Percentiles rank a stretch among this genome's conserved stretches.
Evolutionary conservation across 2,329 filamentous ascomycete species (phyloP).

Genomic region (Botrytis cinerea): DNA sequence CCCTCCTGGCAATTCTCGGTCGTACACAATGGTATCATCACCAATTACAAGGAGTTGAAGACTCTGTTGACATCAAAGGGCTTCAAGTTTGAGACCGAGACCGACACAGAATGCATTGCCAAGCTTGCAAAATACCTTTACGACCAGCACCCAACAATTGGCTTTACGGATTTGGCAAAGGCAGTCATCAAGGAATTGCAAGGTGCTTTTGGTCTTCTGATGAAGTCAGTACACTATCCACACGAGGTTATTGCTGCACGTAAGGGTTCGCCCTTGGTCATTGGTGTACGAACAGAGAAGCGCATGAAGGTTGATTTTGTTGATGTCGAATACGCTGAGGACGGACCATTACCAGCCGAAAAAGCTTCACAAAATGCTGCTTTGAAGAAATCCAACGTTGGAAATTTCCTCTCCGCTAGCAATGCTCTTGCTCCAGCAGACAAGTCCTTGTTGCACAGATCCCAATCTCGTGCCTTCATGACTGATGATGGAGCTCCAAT

Average conservation of each 20-base stretch:
- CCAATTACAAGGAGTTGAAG: constrained; percentile 99
- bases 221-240: constrained; percentile 98
- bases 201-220: constrained; percentile 92
- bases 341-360: constrained; percentile 82
- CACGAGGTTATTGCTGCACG: constrained; percentile 97
- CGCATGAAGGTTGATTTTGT: constrained; percentile 99
- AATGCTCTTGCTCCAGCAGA: constrained; percentile 84
- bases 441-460: constrained; percentile 97
- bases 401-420: constrained; percentile 66
- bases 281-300: constrained; percentile 94
- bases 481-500: constrained; percentile 97
- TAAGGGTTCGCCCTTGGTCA: constrained; percentile 96
- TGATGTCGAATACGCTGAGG: constrained; percentile 93
- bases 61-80: constrained; percentile 90
- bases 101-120: constrained; percentile 98
- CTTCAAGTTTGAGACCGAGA: constrained; percentile 98
- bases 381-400: constrained; percentile 79
- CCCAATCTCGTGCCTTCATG: constrained; percentile 97
- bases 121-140: constrained; percentile 99
- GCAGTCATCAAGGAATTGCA: constrained; percentile 97
- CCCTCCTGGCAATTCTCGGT: constrained; percentile 93
- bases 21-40: constrained; percentile 99
- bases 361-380: constrained; percentile 94
- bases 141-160: constrained; percentile 89
- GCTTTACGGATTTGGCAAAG: constrained; percentile 96